Percentiles rank a stretch among this genome's conserved stretches.
phyloP scores from a whole-genome alignment of 805 yeast genomes.

The Candida hispaniensis region DNA sequence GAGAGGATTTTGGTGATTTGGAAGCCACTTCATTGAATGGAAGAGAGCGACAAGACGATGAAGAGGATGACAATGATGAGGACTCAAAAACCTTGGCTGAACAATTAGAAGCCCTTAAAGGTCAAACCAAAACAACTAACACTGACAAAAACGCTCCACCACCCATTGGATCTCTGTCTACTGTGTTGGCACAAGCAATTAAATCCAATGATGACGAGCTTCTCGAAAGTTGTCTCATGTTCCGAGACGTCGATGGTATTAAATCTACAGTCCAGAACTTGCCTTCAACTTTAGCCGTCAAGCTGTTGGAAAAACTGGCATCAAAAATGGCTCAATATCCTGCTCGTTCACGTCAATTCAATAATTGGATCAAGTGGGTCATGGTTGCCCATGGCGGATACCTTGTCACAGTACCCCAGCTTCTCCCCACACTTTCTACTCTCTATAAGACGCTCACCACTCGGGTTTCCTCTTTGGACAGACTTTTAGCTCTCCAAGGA shows the following conservation, averaged over 20 bases:
- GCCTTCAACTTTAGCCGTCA: slow-evolving; percentile 35
- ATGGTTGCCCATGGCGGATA: slow-evolving; percentile 61
- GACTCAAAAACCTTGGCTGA: slow-evolving; percentile 35
- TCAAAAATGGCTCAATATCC: slow-evolving; percentile 43
- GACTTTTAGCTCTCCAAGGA: slow-evolving; percentile 73
- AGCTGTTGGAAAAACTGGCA: slow-evolving; percentile 39
- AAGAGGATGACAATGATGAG: slow-evolving; percentile 31
- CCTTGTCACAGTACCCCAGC: slow-evolving; percentile 41
- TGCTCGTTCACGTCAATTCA: slow-evolving; percentile 39
- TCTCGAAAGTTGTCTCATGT: slow-evolving; percentile 66
- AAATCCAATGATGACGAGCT: slow-evolving; percentile 77
- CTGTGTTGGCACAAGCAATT: slow-evolving; percentile 79
- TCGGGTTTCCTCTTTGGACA: slow-evolving; percentile 50
- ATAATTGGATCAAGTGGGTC: slow-evolving; percentile 74
- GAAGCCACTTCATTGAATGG: no score
- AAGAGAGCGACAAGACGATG: no score
- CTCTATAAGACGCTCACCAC: slow-evolving; percentile 48
- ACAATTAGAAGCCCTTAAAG: slow-evolving; percentile 30
- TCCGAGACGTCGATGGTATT: slow-evolving; percentile 41
- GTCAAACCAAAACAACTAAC: slow-evolving; percentile 19
- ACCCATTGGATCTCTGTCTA: slow-evolving; percentile 32
- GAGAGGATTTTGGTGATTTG: slow-evolving; percentile 27
- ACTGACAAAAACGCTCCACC: slow-evolving; percentile 20
- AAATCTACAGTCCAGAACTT: slow-evolving; percentile 46
- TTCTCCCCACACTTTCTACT: slow-evolving; percentile 44